Evolutionary conservation across 805 yeast genomes (phyloP), one percentile per base, ranked within the genome.

Genomic region (Pichia eremophila): DNA sequence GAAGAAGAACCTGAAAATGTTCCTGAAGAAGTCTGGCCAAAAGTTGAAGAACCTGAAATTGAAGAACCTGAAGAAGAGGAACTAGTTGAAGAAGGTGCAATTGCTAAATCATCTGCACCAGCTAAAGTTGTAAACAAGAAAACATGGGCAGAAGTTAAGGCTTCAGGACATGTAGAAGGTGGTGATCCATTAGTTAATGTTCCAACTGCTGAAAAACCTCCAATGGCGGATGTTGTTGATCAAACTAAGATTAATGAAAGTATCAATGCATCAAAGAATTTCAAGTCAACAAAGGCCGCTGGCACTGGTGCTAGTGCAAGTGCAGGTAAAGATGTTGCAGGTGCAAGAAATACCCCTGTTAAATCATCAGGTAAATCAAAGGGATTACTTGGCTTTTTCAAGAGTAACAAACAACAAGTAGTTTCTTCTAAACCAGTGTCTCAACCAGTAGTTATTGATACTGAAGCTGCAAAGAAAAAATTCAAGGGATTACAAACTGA

Each of bases 151-250:
- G 61, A 59, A 47, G 48, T 58, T 28, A 55, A 53, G 42, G 50
- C 51, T 10, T 55, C 61, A 53, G 56, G 55, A 25, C 55, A 57
- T 37, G 63, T 57, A 31, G 65, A 65, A 11, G 65, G 66, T 39
- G 73, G 71, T 39, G 61, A 59, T 41, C 63, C 63, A n/a, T 39
- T 59, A 43, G 64, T 63, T 51, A 56, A 64, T 39, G 62, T 70
- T 44, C 65, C 74, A 15, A 58, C 65, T n/a, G 56, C 54, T 12
- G 74, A 71, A 55, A 63, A 67, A 50, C 71, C 72, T 46, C 65
- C 71, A 29, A 59, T 59, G 60, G 53, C 55, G 28, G 55, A 58
- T 19, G 56, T 60, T 40, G 61, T 58, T n/a, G 51, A 55, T 28
- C 59, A 55, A 10, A 35, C 46, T 14, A 58, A 57, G 37, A 44